phyloP scores from a whole-genome alignment of 2,329 filamentous ascomycete species.

The Tolypocladium tundrense region DNA sequence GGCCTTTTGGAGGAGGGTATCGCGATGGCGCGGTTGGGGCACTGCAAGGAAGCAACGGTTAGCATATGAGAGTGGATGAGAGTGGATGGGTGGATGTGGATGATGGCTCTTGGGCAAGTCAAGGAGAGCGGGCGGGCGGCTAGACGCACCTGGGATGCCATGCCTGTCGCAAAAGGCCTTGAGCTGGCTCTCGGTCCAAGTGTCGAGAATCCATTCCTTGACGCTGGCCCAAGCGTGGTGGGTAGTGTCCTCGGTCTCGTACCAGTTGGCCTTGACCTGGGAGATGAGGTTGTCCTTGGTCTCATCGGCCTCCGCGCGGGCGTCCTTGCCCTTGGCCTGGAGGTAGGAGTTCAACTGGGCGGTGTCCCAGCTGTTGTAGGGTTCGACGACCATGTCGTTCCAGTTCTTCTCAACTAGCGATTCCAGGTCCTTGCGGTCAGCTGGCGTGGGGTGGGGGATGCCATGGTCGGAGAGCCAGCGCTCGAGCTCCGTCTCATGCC shows the following conservation, averaged over 20 bases:
- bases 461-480: conserved; percentile 91
- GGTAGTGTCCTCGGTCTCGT: conserved; percentile 67
- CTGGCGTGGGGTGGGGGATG: conserved; percentile 78
- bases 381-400: conserved; percentile 63
- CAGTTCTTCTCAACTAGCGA: conserved; percentile 83
- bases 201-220: conserved; percentile 91
- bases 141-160: conserved; percentile 54
- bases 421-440: conserved; percentile 92
- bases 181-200: conserved; percentile 86
- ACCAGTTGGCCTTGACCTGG: conserved; percentile 66
- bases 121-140: neutral
- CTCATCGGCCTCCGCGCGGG: conserved; percentile 54
- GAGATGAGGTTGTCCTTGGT: conserved; percentile 58
- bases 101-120: neutral
- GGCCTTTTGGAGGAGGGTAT: conserved; percentile 66
- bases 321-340: conserved; percentile 58
- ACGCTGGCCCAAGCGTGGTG: conserved; percentile 61
- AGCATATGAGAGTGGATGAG: neutral
- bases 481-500: conserved; percentile 96
- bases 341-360: conserved; percentile 59
- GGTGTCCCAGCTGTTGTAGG: conserved; percentile 69
- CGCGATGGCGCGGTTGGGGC: conserved; percentile 78
- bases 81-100: neutral
- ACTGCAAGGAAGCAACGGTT: conserved; percentile 27
- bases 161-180: conserved; percentile 89